Evolutionary conservation across 495 filamentous ascomycete species (phyloP).

Genomic region (Thozetella sp.): DNA sequence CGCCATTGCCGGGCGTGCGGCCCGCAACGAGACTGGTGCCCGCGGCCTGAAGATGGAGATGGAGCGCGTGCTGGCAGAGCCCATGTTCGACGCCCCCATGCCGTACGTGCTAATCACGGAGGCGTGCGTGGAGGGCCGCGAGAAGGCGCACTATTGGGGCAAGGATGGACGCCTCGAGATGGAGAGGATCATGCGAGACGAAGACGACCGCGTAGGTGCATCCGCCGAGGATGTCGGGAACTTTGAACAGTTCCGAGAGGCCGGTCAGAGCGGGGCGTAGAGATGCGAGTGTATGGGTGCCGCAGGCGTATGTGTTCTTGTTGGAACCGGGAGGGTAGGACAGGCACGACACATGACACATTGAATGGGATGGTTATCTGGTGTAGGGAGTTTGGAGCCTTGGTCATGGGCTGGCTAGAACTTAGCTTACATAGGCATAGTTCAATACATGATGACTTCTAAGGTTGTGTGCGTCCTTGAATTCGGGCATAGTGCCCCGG

Average conservation of each 20-base stretch:
- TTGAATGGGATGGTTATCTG: too few species aligned
- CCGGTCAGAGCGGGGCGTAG: conserved; percentile 45
- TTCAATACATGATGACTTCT: too few species aligned
- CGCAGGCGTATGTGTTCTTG: not conserved
- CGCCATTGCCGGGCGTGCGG: conserved; percentile 75
- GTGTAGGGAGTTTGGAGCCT: too few species aligned
- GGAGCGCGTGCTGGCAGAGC: conserved; percentile 82
- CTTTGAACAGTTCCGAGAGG: conserved; percentile 40
- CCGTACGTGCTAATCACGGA: conserved; percentile 73
- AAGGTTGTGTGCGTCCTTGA: too few species aligned
- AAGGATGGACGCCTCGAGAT: conserved; percentile 53
- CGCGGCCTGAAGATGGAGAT: conserved; percentile 86
- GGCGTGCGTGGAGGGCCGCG: conserved; percentile 65
- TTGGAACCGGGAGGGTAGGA: not conserved
- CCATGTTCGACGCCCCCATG: conserved; percentile 86
- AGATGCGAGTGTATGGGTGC: not conserved
- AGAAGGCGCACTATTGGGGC: conserved; percentile 53
- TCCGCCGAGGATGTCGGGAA: conserved; percentile 14
- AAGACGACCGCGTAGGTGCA: conserved; percentile 38
- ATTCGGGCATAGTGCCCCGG: too few species aligned
- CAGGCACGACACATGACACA: too few species aligned
- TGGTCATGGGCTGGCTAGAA: too few species aligned
- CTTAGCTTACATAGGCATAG: too few species aligned
- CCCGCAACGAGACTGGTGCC: conserved; percentile 81
- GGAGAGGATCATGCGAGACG: conserved; percentile 53